Conservation (phyloP, 257 asterid genomes). For the Perilla frutescens region DNA sequence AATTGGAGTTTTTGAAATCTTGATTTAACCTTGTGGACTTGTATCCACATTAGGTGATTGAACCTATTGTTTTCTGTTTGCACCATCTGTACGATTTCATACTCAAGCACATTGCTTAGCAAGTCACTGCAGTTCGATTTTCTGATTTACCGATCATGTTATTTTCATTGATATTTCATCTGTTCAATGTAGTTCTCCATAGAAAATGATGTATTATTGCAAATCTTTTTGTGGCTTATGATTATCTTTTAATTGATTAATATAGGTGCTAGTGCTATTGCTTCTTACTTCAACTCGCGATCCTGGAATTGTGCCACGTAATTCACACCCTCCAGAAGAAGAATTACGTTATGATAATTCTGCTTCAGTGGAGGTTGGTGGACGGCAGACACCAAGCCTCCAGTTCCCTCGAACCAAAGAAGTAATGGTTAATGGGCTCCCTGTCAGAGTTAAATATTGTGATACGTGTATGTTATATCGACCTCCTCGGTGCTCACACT, state of each 20-base stretch:
- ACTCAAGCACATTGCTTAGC: neutral
- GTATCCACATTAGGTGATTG: slow-evolving; percentile 26
- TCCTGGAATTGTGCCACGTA: slow-evolving; percentile 98
- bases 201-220: neutral
- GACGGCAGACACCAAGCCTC: slow-evolving; percentile 93
- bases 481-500: slow-evolving; percentile 99
- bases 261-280: slow-evolving; percentile 79
- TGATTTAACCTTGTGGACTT: too few relatives aligned
- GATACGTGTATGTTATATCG: slow-evolving; percentile 99
- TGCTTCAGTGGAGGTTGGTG: slow-evolving; percentile 81
- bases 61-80: neutral
- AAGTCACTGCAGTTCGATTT: slow-evolving; percentile 9
- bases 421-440: slow-evolving; percentile 93
- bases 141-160: neutral
- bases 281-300: slow-evolving; percentile 90
- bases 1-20: neutral
- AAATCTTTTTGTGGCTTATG: slow-evolving; percentile 14
- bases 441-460: slow-evolving; percentile 92
- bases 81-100: slow-evolving; percentile 14
- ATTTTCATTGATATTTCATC: neutral
- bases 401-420: slow-evolving; percentile 96
- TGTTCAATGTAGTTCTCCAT: slow-evolving; percentile 14
- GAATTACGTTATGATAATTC: slow-evolving; percentile 79
- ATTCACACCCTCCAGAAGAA: slow-evolving; percentile 97
- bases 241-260: slow-evolving; percentile 33